Evolutionary conservation across 257 asterid species (phyloP).

Genomic region (Datura wrightii): DNA sequence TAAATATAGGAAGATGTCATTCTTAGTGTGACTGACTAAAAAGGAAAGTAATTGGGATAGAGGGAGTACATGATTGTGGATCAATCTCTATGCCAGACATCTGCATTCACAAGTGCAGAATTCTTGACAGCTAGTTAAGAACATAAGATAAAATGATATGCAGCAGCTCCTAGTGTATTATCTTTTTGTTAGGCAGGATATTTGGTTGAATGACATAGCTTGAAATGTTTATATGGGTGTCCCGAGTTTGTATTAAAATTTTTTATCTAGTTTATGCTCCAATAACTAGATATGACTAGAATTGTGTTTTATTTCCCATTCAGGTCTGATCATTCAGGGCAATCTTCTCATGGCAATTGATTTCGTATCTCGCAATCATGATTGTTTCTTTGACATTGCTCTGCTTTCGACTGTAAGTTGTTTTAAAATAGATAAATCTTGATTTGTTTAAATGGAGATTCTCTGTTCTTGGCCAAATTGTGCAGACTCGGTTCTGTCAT

Average conservation of each 20-base stretch:
- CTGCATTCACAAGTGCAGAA: conserved; percentile 11
- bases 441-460: background rate
- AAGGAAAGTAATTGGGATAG: too few relatives aligned
- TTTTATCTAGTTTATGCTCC: conserved; percentile 22
- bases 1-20: too few relatives aligned
- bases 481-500: background rate
- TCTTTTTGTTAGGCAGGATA: background rate
- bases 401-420: conserved; percentile 92
- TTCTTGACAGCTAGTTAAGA: conserved; percentile 25
- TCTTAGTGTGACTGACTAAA: too few relatives aligned
- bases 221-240: conserved; percentile 14
- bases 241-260: conserved; percentile 2
- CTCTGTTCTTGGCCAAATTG: conserved; percentile 1
- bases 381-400: conserved; percentile 82
- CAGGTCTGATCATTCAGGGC: conserved; percentile 89
- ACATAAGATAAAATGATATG: background rate
- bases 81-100: background rate
- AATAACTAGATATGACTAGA: background rate
- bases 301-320: conserved; percentile 2
- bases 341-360: conserved; percentile 82
- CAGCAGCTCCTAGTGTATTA: background rate
- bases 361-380: conserved; percentile 83
- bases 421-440: background rate
- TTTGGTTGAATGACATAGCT: background rate
- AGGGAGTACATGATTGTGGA: background rate